A percentile compares a stretch with the other conserved stretches of the same genome.
Evolutionary conservation across 345 rosid genomes (phyloP).

Genomic region (Rhizophora apiculata): DNA sequence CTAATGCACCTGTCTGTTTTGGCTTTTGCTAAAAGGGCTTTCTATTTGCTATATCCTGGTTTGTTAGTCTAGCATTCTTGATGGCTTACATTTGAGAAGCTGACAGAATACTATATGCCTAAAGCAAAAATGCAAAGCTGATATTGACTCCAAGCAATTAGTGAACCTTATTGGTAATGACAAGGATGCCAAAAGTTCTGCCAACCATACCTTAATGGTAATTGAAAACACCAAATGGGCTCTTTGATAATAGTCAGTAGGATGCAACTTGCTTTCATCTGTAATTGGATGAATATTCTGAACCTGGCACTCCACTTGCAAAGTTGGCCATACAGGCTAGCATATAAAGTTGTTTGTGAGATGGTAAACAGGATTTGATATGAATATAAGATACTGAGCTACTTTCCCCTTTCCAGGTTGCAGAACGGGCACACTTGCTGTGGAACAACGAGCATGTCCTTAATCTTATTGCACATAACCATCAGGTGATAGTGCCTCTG

Average conservation of each 20-base stretch:
- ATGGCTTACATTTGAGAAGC: not conserved
- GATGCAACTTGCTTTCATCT: too few relatives aligned
- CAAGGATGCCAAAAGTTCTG: too few relatives aligned
- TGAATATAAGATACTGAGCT: conserved; percentile 2
- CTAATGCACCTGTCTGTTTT: not conserved
- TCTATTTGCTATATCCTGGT: not conserved
- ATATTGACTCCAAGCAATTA: too few relatives aligned
- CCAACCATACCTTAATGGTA: too few relatives aligned
- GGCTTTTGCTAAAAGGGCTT: not conserved
- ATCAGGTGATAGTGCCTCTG: conserved; percentile 56
- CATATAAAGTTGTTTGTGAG: not conserved
- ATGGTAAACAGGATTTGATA: not conserved
- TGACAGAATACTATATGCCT: conserved; percentile 1
- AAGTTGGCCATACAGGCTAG: too few relatives aligned
- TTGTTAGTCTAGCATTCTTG: not conserved
- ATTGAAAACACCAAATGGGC: too few relatives aligned
- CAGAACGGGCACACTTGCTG: conserved; percentile 74
- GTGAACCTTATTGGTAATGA: too few relatives aligned
- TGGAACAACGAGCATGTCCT: conserved; percentile 71
- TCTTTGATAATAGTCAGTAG: too few relatives aligned
- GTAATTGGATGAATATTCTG: too few relatives aligned
- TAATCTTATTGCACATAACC: conserved; percentile 46
- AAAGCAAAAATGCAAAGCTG: too few relatives aligned
- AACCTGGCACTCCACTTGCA: too few relatives aligned
- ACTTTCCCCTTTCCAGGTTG: conserved; percentile 48